Evolutionary conservation across 129 eudicot genomes (phyloP), one percentile per base, ranked within the genome.

Genomic region (Helianthus tuberosus): DNA sequence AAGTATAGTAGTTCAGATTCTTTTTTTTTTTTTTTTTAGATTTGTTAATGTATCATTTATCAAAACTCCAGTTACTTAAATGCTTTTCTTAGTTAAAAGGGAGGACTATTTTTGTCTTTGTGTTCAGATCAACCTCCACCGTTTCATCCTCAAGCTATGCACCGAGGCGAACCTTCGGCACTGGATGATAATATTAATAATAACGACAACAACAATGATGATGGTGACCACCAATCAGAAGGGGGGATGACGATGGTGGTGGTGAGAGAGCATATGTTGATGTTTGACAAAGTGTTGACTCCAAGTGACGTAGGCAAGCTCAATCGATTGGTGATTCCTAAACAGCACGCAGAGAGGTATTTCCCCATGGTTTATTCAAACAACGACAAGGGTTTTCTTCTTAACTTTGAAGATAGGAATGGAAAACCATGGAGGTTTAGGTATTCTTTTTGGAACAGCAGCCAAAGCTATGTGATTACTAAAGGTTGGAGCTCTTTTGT

Each of bases 261-360:
- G 51, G 90, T 86, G 77, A 86, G 81, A 47, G 98, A 93, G 69
- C 97, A 90, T 62, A 20, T 20, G 23, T 20, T 20, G 23, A 93
- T 93, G 98, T 93, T 93, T 67, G 97, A 93, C 49, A 93, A 93
- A 73, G 97, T 88, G 14, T 96, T 93, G 46, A 93, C 98, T 0
- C 98, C 98, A 4, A 93, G 98, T 68, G 98, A 93, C 36, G 98
- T 93, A 3, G 98, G 98, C 2, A 93, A 93, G 84, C 87, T 93
- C 64, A 93, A 93, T 54, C 86, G 98, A n/a, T 71, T 93, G 11
- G 98, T 93, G 17, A 93, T 93, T 10, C 98, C 98, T 0, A 93
- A 89, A 72, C 96, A 89, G 52, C 96, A 93, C 79, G 98, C 98
- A 8, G 97, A 90, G 85, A 86, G 87, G 84, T 93, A 90, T 54